Evolutionary conservation across 148 eudicot species (phyloP), one percentile per base, ranked within the genome.

Genomic region (Pouteria glomerata): DNA sequence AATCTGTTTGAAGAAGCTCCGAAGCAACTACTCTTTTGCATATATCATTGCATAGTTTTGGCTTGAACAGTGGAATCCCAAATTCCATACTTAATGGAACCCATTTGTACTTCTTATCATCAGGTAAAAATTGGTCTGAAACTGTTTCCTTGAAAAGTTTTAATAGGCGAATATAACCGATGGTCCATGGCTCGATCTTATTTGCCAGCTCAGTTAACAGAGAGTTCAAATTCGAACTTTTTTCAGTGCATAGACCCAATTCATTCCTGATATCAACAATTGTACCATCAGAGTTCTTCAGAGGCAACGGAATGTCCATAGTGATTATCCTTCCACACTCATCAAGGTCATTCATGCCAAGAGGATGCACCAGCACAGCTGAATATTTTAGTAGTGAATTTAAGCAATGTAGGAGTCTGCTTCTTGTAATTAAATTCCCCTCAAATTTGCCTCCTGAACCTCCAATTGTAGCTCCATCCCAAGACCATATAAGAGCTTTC

Each of bases 401-500:
- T 73, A 95, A 81, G 75, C 98, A 95, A 78, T 95, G 98, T 78
- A 95, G 77, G 63, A 95, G 97, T 55, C 89, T 59, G 56, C 75
- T 81, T 72, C 98, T 97, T 78, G 85, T 95, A 47, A 95, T 93
- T 74, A 95, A 75, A 80, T 83, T 91, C 39, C 98, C 98, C 80
- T 89, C 93, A 69, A 84, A 83, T 63, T 88, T 95, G 55, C 96
- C 93, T 63, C 98, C 98, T 79, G 91, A 74, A 39, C 98, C 98
- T 66, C 97, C 98, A 84, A 89, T 57, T 3, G 89, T 77, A 66
- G 98, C 84, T 67, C 93, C 96, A 85, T 95, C 98, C 98, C 98
- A 95, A 63, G 98, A 95, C 96, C 97, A 95, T 68, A 95, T 62
- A 62, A 91, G 82, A 45, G 98, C 98, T 78, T 95, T 95, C 82